phyloP scores from a whole-genome alignment of 352 stramenopile genomes.

The Globisporangium nagaii region DNA sequence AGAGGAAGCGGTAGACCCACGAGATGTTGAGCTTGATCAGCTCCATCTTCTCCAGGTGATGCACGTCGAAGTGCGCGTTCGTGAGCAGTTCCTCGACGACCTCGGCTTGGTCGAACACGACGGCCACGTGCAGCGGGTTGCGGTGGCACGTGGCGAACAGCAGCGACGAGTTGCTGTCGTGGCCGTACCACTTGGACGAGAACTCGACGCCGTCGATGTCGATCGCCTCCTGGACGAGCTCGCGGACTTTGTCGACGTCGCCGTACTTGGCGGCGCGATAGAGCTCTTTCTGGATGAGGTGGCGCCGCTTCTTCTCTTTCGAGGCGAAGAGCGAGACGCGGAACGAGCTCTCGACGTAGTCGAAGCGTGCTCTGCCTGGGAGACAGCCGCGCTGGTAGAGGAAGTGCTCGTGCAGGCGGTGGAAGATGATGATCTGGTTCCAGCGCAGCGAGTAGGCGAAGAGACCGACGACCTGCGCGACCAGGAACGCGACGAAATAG shows the following conservation, averaged over 20 bases:
- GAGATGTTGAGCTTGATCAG: slow-evolving; percentile 56
- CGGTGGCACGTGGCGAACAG: slow-evolving; percentile 42
- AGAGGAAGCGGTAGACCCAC: slow-evolving; percentile 65
- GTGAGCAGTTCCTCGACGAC: slow-evolving; percentile 60
- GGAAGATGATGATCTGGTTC: slow-evolving; percentile 78
- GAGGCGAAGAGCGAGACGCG: slow-evolving; percentile 36
- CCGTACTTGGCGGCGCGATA: slow-evolving; percentile 66
- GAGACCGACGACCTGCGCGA: slow-evolving; percentile 47
- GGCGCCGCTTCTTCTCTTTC: slow-evolving; percentile 25
- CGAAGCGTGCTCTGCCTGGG: slow-evolving; percentile 51
- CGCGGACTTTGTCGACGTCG: slow-evolving; percentile 44
- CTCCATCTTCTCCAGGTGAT: slow-evolving; percentile 72
- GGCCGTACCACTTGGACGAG: slow-evolving; percentile 56
- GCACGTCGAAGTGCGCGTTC: slow-evolving; percentile 58
- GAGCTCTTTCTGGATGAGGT: slow-evolving; percentile 43
- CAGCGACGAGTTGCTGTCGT: slow-evolving; percentile 11
- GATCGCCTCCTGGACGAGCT: slow-evolving; percentile 40
- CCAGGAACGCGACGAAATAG: slow-evolving; percentile 33
- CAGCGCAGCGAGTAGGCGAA: slow-evolving; percentile 59
- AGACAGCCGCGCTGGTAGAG: slow-evolving; percentile 64
- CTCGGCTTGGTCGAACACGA: slow-evolving; percentile 64
- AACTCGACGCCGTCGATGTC: slow-evolving; percentile 57
- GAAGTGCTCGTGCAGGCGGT: slow-evolving; percentile 73
- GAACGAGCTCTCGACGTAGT: slow-evolving; percentile 59
- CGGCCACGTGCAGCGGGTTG: slow-evolving; percentile 72